These are phyloP conservation scores for Viridothelium virens DNA, from an alignment of 495 filamentous ascomycete genomes.

Conservation along the genomic window DNA sequence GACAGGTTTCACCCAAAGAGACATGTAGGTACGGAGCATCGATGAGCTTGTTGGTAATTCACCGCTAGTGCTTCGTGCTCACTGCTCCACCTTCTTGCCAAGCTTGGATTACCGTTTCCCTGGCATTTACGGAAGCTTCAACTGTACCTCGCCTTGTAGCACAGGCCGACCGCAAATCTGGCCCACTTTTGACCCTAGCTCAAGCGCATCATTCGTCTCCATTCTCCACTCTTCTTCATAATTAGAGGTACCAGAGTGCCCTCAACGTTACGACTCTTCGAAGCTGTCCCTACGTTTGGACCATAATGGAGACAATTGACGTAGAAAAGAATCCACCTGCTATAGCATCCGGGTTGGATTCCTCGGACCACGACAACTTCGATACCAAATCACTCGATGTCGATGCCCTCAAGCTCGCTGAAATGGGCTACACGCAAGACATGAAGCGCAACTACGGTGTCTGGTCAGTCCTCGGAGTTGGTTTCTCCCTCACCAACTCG, in stretches of 20 bases:
- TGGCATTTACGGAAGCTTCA: no score
- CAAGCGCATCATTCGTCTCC: no score
- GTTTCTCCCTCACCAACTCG: conserved; percentile 57
- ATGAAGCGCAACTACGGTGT: conserved; percentile 52
- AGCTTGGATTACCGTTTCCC: no score
- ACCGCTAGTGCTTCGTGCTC: no score
- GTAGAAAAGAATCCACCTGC: background rate
- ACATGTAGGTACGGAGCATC: no score
- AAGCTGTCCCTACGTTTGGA: background rate
- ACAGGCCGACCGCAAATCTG: no score
- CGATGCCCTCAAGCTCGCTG: conserved; percentile 32
- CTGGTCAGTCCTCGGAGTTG: conserved; percentile 50
- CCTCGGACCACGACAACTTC: background rate
- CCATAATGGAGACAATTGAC: background rate
- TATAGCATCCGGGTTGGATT: background rate
- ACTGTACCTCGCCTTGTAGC: no score
- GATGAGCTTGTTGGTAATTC: no score
- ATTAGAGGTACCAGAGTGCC: background rate
- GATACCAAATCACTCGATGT: conserved; percentile 17
- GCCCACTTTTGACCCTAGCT: no score
- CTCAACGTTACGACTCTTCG: no score
- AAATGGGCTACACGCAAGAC: conserved; percentile 55
- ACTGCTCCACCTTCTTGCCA: no score
- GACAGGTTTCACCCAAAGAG: no score
- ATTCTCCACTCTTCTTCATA: background rate